Conservation (phyloP, 148 eudicot species). For the Salicornia ramosissima region DNA sequence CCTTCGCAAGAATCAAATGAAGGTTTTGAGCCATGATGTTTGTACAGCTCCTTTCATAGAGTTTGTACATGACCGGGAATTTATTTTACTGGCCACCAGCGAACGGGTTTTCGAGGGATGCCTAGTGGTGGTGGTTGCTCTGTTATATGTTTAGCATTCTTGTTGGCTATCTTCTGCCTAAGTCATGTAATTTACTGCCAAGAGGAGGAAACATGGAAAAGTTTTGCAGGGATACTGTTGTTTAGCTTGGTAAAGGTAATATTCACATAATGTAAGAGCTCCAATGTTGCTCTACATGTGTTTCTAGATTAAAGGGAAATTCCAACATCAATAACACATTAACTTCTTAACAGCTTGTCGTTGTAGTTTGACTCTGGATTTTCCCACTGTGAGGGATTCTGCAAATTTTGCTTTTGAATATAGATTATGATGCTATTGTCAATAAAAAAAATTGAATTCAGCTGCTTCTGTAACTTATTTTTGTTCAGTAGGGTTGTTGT, state of each 20-base stretch:
- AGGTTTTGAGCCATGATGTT: constrained; percentile 30
- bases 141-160: constrained; percentile 44
- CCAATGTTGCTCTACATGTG: constrained; percentile 41
- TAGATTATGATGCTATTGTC: constrained; percentile 16
- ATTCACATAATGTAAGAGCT: constrained; percentile 45
- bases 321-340: constrained; percentile 40
- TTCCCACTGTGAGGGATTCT: constrained; percentile 2
- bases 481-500: neutral
- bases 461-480: neutral
- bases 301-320: constrained; percentile 33
- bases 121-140: constrained; percentile 35
- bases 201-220: constrained; percentile 38
- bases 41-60: constrained; percentile 23
- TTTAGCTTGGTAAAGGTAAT: constrained; percentile 50
- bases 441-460: neutral
- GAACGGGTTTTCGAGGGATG: constrained; percentile 22
- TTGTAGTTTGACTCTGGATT: constrained; percentile 14
- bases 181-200: constrained; percentile 42
- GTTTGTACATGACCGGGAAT: constrained; percentile 22
- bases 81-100: constrained; percentile 26
- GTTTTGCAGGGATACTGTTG: constrained; percentile 53
- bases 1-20: constrained; percentile 23
- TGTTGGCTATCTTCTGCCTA: constrained; percentile 38
- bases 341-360: constrained; percentile 25
- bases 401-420: constrained; percentile 14